Evolutionary conservation across 495 filamentous ascomycete species (phyloP).

Genomic region (Sabuloglossum arenarium): DNA sequence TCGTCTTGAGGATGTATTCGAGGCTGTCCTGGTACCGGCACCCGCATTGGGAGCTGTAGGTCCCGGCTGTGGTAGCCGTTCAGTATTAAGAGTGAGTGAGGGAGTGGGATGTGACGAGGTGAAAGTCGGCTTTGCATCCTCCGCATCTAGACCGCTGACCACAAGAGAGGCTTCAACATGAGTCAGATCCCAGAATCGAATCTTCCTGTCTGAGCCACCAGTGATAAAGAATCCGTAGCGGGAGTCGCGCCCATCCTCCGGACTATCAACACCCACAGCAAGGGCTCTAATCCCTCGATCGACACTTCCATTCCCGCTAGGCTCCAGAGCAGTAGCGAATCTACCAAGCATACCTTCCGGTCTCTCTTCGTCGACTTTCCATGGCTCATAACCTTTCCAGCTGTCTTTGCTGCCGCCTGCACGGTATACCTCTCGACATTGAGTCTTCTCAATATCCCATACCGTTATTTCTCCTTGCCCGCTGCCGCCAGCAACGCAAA

Average conservation of each 20-base stretch:
- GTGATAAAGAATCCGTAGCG: constrained; percentile 57
- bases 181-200: constrained; percentile 79
- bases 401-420: constrained; percentile 32
- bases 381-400: constrained; percentile 56
- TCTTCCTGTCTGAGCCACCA: constrained; percentile 71
- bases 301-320: constrained; percentile 23
- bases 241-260: constrained; percentile 34
- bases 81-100: constrained; percentile 48
- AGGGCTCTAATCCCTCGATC: constrained; percentile 31
- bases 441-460: constrained; percentile 84
- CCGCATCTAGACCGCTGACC: constrained; percentile 54
- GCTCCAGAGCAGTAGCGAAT: constrained; percentile 55
- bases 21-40: constrained; percentile 14
- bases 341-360: constrained; percentile 75
- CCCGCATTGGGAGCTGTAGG: constrained; percentile 20
- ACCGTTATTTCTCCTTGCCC: constrained; percentile 79
- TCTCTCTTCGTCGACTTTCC: constrained; percentile 77
- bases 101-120: constrained; percentile 45
- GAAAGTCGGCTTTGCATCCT: constrained; percentile 53
- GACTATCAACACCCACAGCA: constrained; percentile 27
- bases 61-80: constrained; percentile 34
- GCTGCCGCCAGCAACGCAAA: constrained; percentile 78
- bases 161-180: constrained; percentile 52
- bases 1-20: constrained; percentile 18
- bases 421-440: constrained; percentile 78